Evolutionary conservation across 129 eudicot species (phyloP), one percentile per base, ranked within the genome.

Genomic region (Centrapalus pauciflorus): DNA sequence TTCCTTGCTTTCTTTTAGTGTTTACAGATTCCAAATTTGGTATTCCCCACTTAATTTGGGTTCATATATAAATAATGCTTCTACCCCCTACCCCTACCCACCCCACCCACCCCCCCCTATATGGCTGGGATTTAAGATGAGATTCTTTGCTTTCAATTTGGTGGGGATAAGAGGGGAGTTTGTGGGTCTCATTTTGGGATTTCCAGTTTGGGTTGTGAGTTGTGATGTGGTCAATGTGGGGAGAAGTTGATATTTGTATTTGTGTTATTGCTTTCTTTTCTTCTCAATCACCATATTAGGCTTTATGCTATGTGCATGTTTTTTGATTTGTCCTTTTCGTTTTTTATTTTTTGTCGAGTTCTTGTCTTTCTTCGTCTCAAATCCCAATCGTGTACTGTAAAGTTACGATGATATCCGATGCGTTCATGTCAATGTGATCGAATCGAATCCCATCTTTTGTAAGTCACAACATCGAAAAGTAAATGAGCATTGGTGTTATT

Each of bases 51-150:
- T 64, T 17, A 20, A 21, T 64, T 64, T 62, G 52, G 29, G 57
- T 51, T 48, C 49, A 27, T 41, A 73, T 73, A 64, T 64, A 74
- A 45, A 55, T 30, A 55, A 58, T 43, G n/a, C 37, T 23, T 13
- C 16, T 25, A 54, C 58, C 67, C 67, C 29, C 66, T n/a, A n/a
- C 48, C 56, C 37, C 54, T 24, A 28, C 46, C 33, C 37, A 0
- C 12, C 27, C 43, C 10, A n/a, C 60, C 7, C 14, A n/a, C 23
- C 64, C 73, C 52, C n/a, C 52, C 52, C 52, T 45, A 7, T n/a
- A 72, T 64, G 72, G 72, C 20, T 74, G 41, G 73, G 79, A 66
- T 74, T 65, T 41, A 65, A 30, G 79, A 74, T 66, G 67, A 27
- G 61, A 55, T 55, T 74, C 67, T 55, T 8, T 55, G 32, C 67